Conservation (phyloP, 1,139 yeast species). For the Yamadazyma mexicana region DNA sequence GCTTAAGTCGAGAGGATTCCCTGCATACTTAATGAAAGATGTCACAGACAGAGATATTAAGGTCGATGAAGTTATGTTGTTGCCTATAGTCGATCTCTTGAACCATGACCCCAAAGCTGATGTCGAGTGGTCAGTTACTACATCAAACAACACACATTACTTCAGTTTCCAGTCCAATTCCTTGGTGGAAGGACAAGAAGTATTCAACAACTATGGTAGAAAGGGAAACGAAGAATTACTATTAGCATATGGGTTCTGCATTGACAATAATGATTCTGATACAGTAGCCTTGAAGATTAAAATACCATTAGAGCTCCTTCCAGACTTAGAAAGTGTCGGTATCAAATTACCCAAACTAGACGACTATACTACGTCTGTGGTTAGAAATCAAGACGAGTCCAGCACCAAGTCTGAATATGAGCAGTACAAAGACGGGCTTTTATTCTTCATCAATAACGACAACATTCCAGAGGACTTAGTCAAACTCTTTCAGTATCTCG, state of each 20-base stretch:
- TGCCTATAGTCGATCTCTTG: constrained; percentile 77
- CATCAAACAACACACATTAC: constrained; percentile 14
- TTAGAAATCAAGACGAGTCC: constrained; percentile 13
- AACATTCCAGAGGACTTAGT: constrained; percentile 49
- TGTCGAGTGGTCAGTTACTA: constrained; percentile 60
- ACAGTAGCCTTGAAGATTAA: constrained; percentile 57
- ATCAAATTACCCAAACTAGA: constrained; percentile 46
- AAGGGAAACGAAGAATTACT: constrained; percentile 80
- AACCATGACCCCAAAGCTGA: constrained; percentile 65
- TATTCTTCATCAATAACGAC: constrained; percentile 40
- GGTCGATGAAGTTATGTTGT: constrained; percentile 60
- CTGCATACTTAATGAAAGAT: constrained; percentile 48
- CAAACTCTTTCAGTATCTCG: constrained; percentile 52
- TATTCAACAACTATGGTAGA: constrained; percentile 82
- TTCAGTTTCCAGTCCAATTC: constrained; percentile 34
- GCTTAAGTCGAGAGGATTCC: constrained; percentile 77
- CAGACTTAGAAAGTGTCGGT: constrained; percentile 36
- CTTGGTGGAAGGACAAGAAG: constrained; percentile 39
- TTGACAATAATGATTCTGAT: constrained; percentile 63
- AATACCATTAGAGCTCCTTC: constrained; percentile 37
- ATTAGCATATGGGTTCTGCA: constrained; percentile 67
- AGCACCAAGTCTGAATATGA: constrained; percentile 8
- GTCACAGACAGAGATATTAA: constrained; percentile 22
- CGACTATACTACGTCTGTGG: constrained; percentile 49
- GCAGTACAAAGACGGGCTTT: constrained; percentile 37